Conservation (phyloP, 371 early-diverging fungal genomes). For the Rhizomucor pusillus region DNA sequence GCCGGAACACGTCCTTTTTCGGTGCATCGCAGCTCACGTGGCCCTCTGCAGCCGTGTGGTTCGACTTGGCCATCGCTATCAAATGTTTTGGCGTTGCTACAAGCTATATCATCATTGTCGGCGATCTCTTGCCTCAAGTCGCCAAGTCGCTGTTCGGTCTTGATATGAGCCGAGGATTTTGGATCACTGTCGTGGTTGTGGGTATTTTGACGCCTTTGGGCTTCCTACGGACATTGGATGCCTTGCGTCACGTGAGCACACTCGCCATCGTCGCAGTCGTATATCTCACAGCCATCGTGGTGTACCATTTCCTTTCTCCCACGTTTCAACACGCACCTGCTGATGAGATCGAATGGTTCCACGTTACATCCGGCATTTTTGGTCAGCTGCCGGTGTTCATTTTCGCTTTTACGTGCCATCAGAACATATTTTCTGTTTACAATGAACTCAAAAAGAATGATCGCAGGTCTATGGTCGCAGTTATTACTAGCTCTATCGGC, state of each 20-base stretch:
- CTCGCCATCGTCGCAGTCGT: slow-evolving; percentile 88
- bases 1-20: slow-evolving; percentile 86
- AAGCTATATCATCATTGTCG: slow-evolving; percentile 96
- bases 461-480: slow-evolving; percentile 55
- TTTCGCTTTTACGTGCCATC: slow-evolving; percentile 96
- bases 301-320: slow-evolving; percentile 69
- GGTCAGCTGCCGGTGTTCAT: slow-evolving; percentile 94
- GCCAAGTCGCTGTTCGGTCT: background rate
- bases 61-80: slow-evolving; percentile 96
- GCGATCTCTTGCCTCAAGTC: slow-evolving; percentile 89
- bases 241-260: slow-evolving; percentile 93
- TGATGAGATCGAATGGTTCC: slow-evolving; percentile 45
- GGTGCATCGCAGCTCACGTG: slow-evolving; percentile 87
- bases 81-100: slow-evolving; percentile 99
- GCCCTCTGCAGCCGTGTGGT: slow-evolving; percentile 84
- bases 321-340: slow-evolving; percentile 43
- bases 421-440: slow-evolving; percentile 91
- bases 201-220: slow-evolving; percentile 71
- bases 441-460: slow-evolving; percentile 89
- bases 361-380: slow-evolving; percentile 67
- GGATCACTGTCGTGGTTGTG: slow-evolving; percentile 79
- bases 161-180: slow-evolving; percentile 61
- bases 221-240: slow-evolving; percentile 84
- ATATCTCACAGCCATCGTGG: slow-evolving; percentile 85
- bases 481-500: slow-evolving; percentile 71